phyloP scores from a whole-genome alignment of 2,329 filamentous ascomycete genomes.

The Alternaria angustiovoidea region DNA sequence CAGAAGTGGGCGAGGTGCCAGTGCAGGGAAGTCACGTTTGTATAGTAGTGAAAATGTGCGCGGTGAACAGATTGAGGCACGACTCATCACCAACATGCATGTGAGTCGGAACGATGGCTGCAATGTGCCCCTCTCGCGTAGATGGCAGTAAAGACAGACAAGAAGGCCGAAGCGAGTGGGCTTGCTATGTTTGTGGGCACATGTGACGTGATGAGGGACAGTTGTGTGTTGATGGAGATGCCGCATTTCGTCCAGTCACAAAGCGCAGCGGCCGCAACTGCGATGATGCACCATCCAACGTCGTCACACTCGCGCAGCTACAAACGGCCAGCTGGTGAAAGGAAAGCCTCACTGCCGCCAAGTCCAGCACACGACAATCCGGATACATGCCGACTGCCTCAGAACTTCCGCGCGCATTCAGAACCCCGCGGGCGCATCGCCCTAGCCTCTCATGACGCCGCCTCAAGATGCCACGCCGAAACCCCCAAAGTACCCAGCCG shows the following conservation, averaged over 20 bases:
- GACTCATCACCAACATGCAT: slow-evolving; percentile 43
- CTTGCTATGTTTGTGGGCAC: slow-evolving; percentile 7
- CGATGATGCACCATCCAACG: slow-evolving; percentile 21
- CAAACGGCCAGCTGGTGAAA: slow-evolving; percentile 17
- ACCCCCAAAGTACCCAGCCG: slow-evolving; percentile 59
- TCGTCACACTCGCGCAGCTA: slow-evolving; percentile 28
- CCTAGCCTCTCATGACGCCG: slow-evolving; percentile 52
- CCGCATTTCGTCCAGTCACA: slow-evolving; percentile 42
- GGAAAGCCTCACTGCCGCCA: slow-evolving; percentile 10
- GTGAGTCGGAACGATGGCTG: slow-evolving; percentile 26
- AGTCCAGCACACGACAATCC: slow-evolving; percentile 11
- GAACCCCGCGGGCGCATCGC: slow-evolving; percentile 45
- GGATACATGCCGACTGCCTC: slow-evolving; percentile 47
- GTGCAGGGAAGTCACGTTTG: slow-evolving; percentile 31
- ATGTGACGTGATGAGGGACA: slow-evolving; percentile 4
- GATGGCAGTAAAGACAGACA: slow-evolving; percentile 6
- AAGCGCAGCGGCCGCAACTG: slow-evolving; percentile 43
- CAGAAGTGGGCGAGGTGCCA: background rate
- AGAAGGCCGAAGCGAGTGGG: background rate
- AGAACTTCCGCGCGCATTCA: slow-evolving; percentile 39
- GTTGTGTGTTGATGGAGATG: slow-evolving; percentile 38
- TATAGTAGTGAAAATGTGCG: slow-evolving; percentile 32
- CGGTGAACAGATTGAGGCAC: slow-evolving; percentile 39
- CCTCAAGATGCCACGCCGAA: slow-evolving; percentile 50
- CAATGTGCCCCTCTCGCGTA: background rate